phyloP scores from a whole-genome alignment of 139 green algal species.

The Nannochloris sp. region DNA sequence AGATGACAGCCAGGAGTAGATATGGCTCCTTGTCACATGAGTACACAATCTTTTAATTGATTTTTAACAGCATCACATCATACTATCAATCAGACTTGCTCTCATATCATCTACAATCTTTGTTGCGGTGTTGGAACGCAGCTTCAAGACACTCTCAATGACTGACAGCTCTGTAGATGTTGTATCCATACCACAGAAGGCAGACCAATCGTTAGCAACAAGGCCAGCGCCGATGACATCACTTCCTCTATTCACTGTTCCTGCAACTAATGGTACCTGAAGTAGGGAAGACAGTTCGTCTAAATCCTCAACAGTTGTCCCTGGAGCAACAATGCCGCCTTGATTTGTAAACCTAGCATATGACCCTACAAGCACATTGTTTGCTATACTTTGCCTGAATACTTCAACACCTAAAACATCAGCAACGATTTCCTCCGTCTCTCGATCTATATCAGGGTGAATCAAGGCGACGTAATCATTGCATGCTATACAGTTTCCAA shows the following conservation, averaged over 20 bases:
- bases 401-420: conserved; percentile 99
- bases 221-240: conserved; percentile 86
- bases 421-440: conserved; percentile 86
- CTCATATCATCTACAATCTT: conserved; percentile 87
- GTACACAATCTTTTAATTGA: neutral
- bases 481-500: conserved; percentile 96
- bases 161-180: conserved; percentile 93
- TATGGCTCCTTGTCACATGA: neutral
- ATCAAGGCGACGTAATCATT: conserved; percentile 99
- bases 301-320: conserved; percentile 94
- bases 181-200: conserved; percentile 94
- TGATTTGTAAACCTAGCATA: conserved; percentile 94
- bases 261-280: conserved; percentile 92
- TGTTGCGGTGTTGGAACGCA: conserved; percentile 68
- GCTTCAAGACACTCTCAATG: conserved; percentile 91
- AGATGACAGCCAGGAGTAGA: neutral
- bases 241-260: conserved; percentile 91
- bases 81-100: conserved; percentile 79
- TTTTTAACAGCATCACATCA: conserved; percentile 44
- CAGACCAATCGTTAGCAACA: conserved; percentile 92
- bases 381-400: conserved; percentile 93
- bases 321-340: conserved; percentile 67
- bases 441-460: conserved; percentile 93
- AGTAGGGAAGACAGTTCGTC: conserved; percentile 94
- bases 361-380: conserved; percentile 88